Evolutionary conservation across 2,329 filamentous ascomycete genomes (phyloP).

Genomic region (Ustulina deusta): DNA sequence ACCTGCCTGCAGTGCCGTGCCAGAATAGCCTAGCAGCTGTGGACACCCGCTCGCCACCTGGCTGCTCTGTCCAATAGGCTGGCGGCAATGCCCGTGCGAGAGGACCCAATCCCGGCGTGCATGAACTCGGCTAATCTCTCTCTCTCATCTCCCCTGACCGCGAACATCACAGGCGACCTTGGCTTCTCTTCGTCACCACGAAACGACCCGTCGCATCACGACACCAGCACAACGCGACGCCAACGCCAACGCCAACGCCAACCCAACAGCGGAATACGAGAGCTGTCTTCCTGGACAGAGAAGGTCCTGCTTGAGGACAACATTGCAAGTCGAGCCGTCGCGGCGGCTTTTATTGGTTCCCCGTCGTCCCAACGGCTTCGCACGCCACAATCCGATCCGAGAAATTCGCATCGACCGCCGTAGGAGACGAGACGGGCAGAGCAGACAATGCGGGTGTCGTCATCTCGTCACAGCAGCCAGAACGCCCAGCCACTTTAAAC

Average conservation of each 20-base stretch:
- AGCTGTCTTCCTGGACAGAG: background rate
- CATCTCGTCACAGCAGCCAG: conserved; percentile 38
- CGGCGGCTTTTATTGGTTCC: conserved; percentile 42
- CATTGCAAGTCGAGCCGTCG: conserved; percentile 40
- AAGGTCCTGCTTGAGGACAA: background rate
- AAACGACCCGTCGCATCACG: conserved; percentile 18
- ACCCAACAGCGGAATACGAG: background rate
- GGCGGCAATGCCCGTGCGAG: conserved; percentile 35
- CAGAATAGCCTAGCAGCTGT: too few species aligned
- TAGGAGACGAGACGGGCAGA: conserved; percentile 42
- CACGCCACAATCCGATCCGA: conserved; percentile 44
- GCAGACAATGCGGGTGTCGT: conserved; percentile 17
- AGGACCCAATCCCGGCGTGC: conserved; percentile 26
- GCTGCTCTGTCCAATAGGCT: conserved; percentile 13
- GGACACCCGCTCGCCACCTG: conserved; percentile 30
- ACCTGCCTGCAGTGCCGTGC: background rate
- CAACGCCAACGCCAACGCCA: conserved; percentile 7
- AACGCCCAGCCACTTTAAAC: conserved; percentile 19
- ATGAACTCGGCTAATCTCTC: conserved; percentile 41
- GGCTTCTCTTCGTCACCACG: conserved; percentile 20
- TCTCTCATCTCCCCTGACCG: conserved; percentile 35
- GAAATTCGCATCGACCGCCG: conserved; percentile 48
- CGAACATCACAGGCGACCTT: conserved; percentile 23
- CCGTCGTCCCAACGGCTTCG: conserved; percentile 52
- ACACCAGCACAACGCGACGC: conserved; percentile 15